A percentile compares a stretch with the other conserved stretches of the same genome.
phyloP scores from a whole-genome alignment of 768 basidiomycete genomes.

The Exidia glandulosa region DNA sequence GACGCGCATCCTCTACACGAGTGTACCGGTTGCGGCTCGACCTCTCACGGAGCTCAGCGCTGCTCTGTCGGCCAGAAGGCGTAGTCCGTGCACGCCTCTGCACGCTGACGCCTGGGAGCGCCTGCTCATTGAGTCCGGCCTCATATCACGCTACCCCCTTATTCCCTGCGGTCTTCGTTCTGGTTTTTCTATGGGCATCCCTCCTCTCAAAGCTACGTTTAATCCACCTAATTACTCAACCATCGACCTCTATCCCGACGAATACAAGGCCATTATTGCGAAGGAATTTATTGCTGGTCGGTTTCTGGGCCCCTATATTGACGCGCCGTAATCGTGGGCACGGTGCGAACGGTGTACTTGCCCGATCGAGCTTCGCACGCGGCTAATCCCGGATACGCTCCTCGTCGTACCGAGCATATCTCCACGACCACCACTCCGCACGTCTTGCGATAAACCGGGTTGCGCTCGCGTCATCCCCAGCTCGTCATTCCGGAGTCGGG shows the following conservation, averaged over 20 bases:
- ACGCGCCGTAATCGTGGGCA: too few species aligned
- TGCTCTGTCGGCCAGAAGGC: constrained; percentile 27
- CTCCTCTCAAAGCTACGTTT: constrained; percentile 14
- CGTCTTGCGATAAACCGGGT: too few species aligned
- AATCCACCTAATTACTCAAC: constrained; percentile 24
- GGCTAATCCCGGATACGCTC: too few species aligned
- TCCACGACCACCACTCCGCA: too few species aligned
- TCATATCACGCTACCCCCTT: constrained; percentile 16
- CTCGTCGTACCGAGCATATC: too few species aligned
- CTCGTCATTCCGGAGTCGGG: too few species aligned
- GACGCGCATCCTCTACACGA: constrained; percentile 14
- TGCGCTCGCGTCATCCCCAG: too few species aligned
- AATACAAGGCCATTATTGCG: constrained; percentile 12
- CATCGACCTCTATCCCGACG: neutral
- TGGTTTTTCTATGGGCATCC: constrained; percentile 28
- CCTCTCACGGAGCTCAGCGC: constrained; percentile 26
- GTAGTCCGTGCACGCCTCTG: constrained; percentile 22
- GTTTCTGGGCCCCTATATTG: constrained; percentile 27
- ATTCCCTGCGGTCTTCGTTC: constrained; percentile 14
- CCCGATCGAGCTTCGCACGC: too few species aligned
- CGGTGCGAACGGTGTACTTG: too few species aligned
- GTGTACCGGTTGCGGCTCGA: constrained; percentile 19
- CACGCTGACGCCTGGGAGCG: constrained; percentile 19
- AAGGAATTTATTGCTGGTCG: constrained; percentile 4
- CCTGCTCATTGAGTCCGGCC: constrained; percentile 8